Conservation (phyloP, 108 stramenopile genomes). For the Craspedostauros australis region DNA sequence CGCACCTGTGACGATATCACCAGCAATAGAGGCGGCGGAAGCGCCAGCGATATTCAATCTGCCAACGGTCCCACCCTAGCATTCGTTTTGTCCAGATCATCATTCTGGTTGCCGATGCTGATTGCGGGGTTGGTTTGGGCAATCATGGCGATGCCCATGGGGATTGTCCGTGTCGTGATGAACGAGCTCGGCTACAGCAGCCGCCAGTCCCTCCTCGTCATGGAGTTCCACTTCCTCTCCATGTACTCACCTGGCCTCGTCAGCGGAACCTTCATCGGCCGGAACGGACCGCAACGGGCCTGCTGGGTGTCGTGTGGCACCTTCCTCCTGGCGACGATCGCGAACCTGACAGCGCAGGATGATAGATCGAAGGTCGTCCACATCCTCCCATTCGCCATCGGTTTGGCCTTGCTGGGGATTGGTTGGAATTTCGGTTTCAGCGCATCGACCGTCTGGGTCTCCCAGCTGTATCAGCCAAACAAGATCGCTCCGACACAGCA, state of each 20-base stretch:
- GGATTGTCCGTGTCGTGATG: conserved; percentile 39
- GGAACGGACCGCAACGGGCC: conserved; percentile 8
- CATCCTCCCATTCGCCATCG: conserved; percentile 28
- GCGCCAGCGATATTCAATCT: background rate
- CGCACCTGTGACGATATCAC: no score
- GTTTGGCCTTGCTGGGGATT: conserved; percentile 30
- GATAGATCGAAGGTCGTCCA: background rate
- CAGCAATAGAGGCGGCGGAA: background rate
- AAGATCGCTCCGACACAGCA: no score
- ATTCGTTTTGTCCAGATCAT: conserved; percentile 6
- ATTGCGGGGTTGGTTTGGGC: conserved; percentile 20
- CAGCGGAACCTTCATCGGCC: conserved; percentile 21
- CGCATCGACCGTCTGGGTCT: conserved; percentile 26
- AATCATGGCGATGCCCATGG: conserved; percentile 44
- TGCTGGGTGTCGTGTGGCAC: conserved; percentile 7
- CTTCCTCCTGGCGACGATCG: conserved; percentile 2
- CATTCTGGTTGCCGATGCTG: conserved; percentile 25
- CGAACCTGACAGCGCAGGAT: background rate
- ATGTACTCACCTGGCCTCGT: conserved; percentile 49
- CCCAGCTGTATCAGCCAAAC: conserved; percentile 11
- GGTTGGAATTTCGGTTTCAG: conserved; percentile 46
- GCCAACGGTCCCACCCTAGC: background rate
- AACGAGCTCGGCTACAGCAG: conserved; percentile 18
- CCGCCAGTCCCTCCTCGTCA: conserved; percentile 29
- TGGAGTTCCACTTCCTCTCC: conserved; percentile 38